Conservation (phyloP, 495 filamentous ascomycete species). For the Pyrenula aspistea region DNA sequence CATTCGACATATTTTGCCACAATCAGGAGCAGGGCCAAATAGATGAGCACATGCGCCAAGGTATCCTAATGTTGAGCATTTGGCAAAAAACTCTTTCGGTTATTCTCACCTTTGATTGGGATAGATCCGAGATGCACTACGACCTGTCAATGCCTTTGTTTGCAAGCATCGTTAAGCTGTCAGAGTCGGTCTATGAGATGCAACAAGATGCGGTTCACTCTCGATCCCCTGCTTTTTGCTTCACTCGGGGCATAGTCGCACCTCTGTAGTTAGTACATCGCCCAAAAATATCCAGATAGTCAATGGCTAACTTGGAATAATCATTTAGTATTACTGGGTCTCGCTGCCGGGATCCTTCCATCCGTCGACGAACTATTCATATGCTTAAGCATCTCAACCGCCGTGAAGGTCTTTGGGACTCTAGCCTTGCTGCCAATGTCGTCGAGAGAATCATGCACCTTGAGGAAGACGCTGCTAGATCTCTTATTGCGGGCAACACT, state of each 20-base stretch:
- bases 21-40: not conserved
- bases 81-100: not conserved
- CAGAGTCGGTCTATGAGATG: not conserved
- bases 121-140: not conserved
- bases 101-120: not conserved
- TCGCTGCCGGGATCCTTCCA: constrained; percentile 31
- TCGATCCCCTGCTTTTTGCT: not conserved
- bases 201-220: not conserved
- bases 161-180: not conserved
- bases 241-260: not conserved
- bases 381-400: constrained; percentile 32
- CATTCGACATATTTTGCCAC: not conserved
- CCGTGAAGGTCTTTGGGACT: constrained; percentile 50
- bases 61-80: not conserved
- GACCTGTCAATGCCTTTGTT: not conserved
- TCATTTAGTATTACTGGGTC: not conserved
- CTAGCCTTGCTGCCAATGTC: constrained; percentile 37
- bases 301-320: no score
- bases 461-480: constrained; percentile 30
- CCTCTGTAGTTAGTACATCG: no score
- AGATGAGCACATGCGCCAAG: not conserved
- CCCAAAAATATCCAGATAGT: no score
- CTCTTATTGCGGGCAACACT: not conserved
- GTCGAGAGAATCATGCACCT: constrained; percentile 35
- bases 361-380: constrained; percentile 36